These are phyloP conservation scores for Globisporangium uncinulatum DNA, from an alignment of 352 stramenopile species.

Conservation along the genomic window DNA sequence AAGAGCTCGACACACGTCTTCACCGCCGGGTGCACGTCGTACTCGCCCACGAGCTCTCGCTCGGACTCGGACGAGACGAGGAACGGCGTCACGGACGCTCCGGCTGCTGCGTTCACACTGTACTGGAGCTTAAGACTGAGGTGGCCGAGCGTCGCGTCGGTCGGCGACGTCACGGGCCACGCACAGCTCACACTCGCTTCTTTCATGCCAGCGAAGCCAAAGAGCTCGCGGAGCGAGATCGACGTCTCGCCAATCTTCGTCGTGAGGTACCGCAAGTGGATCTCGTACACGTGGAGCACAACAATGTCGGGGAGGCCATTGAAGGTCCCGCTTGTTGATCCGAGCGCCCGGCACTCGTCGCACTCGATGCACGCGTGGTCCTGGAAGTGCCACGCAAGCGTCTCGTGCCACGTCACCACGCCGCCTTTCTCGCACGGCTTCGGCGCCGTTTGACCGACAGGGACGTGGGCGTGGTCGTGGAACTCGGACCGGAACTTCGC, in stretches of 20 bases:
- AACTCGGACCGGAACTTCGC: slow-evolving; percentile 83
- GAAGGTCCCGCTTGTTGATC: slow-evolving; percentile 55
- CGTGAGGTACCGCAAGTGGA: slow-evolving; percentile 74
- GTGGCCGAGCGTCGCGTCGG: slow-evolving; percentile 63
- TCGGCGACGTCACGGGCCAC: slow-evolving; percentile 68
- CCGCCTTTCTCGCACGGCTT: slow-evolving; percentile 51
- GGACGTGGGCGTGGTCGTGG: slow-evolving; percentile 65
- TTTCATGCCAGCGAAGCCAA: slow-evolving; percentile 70
- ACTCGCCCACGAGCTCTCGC: slow-evolving; percentile 68
- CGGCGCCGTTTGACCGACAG: slow-evolving; percentile 71
- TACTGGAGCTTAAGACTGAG: slow-evolving; percentile 67
- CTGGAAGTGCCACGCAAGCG: slow-evolving; percentile 68
- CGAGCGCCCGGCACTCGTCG: slow-evolving; percentile 54
- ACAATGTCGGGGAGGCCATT: slow-evolving; percentile 74
- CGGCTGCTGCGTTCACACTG: slow-evolving; percentile 42
- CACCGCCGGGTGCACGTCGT: slow-evolving; percentile 46
- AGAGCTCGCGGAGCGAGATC: slow-evolving; percentile 66
- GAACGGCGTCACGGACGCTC: slow-evolving; percentile 44
- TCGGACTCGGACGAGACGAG: slow-evolving; percentile 60
- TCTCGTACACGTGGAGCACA: slow-evolving; percentile 80
- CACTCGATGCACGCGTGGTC: slow-evolving; percentile 74
- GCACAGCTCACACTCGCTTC: slow-evolving; percentile 45
- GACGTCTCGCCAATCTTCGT: slow-evolving; percentile 80
- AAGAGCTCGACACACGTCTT: slow-evolving; percentile 55
- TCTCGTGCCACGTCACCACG: slow-evolving; percentile 70